Base-by-base conservation (phyloP, 306 rosid species). In the Quercus rubra region DNA sequence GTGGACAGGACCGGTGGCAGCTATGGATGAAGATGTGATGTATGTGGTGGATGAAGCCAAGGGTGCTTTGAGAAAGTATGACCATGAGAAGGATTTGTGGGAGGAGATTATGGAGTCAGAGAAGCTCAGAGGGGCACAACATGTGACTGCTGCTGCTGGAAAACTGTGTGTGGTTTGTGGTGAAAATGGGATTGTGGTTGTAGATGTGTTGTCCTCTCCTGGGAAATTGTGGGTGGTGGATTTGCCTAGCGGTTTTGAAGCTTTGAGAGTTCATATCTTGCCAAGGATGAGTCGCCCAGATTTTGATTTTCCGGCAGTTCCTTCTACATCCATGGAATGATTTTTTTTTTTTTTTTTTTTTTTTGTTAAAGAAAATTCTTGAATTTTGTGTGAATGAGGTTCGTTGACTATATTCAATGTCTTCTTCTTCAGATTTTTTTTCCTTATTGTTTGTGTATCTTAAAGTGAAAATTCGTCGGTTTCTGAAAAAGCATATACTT, bases 1-100 rank as follows among this genome's bases (percentile, higher is more conserved):
- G 2, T 94, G 97, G 94, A 85, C 84, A 12, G 98, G 97, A 96
- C 2, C 97, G 5, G 59, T 88, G 72, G 97, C 92, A 3, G 94
- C 99, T 43, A 85, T 95, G 98, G 93, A 86, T 27, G 97, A 91
- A 70, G 85, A 88, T 0, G 90, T 74, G 18, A 82, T 95, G 93
- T 95, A 83, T 54, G 92, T 83, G 4, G 91, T 95, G 62, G 96
- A 92, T 33, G 98, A 91, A 59, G 87, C 13, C 0, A 83, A 77
- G 3, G 98, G 97, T 1, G 57, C 58, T 12, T 3, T 95, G 27
- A 87, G 87, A 57, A 86, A 62, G 70, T 95, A 92, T 9, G 55
- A 80, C 3, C 73, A 78, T 0, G 81, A 25, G 38, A 76, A 35
- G 74, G 98, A 92, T 79, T 11, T 61, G 5, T 95, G 99, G 99